These are phyloP conservation scores for Penicillium atrosanguineum DNA, from an alignment of 495 filamentous ascomycete species.

Conservation along the genomic window DNA sequence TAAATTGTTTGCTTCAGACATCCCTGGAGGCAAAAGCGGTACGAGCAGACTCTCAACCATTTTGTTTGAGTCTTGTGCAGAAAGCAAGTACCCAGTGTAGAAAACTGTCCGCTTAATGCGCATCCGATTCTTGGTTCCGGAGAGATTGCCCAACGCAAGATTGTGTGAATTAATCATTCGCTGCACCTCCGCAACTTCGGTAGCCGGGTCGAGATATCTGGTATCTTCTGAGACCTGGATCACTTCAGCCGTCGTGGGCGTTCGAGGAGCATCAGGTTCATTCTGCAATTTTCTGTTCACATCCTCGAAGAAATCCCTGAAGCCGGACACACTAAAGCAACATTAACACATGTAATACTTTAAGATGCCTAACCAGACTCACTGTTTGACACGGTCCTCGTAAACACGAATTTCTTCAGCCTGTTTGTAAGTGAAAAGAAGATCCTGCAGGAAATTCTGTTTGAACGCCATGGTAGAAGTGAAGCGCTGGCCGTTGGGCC, in stretches of 20 bases:
- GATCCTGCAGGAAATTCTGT: conserved; percentile 70
- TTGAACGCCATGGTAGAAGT: conserved; percentile 83
- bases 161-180: conserved; percentile 89
- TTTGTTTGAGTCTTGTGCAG: conserved; percentile 61
- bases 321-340: conserved; percentile 61
- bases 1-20: conserved; percentile 59
- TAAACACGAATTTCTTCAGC: conserved; percentile 78
- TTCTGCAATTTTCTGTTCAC: conserved; percentile 60
- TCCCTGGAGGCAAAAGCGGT: conserved; percentile 44
- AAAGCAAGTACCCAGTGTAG: conserved; percentile 92
- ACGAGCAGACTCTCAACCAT: conserved; percentile 65
- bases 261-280: conserved; percentile 39
- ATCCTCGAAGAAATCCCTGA: conserved; percentile 74
- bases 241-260: conserved; percentile 72
- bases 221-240: conserved; percentile 79
- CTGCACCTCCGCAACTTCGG: conserved; percentile 82
- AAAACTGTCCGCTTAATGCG: conserved; percentile 82
- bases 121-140: conserved; percentile 41
- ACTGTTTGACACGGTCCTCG: conserved; percentile 66
- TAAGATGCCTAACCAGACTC: conserved; percentile 19
- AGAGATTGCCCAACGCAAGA: conserved; percentile 41
- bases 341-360: conserved; percentile 17
- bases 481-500: conserved; percentile 75
- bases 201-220: conserved; percentile 74
- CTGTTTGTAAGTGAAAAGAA: conserved; percentile 79